Evolutionary conservation across 2,329 filamentous ascomycete species (phyloP), one percentile per base, ranked within the genome.

Genomic region (Fusarium stilboides): DNA sequence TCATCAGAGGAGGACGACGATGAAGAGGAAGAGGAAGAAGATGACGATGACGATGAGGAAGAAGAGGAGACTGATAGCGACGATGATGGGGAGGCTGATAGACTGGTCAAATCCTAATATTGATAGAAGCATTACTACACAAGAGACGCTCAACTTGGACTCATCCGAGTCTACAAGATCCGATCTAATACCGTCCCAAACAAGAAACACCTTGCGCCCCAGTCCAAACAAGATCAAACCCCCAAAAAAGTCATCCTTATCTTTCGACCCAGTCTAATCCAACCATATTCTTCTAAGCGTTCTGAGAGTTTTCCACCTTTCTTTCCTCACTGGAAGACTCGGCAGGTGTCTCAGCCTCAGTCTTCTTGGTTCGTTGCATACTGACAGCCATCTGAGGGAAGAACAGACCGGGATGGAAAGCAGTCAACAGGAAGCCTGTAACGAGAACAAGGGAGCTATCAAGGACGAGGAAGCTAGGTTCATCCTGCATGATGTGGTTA

Each of bases 401-500:
- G 67, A 84, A 80, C 44, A 86, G 57, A 14, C 86, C 87, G 0
- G 87, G 86, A 43, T 87, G 83, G 77, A 88, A 87, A 24, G 78
- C 76, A 8, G 86, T 85, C 36, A 89, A 80, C 20, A 87, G 79
- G 19, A 80, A 73, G 17, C 82, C 82, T 26, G 84, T 81, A 59
- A 89, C 77, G 26, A 87, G 75, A 54, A 88, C 79, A 76, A 88
- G 83, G 57, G 80, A 80, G 64, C 72, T 72, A 70, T 91, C 88
- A 39, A 90, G 82, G 14, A 87, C 83, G 62, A 89, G 82, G 71
- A 90, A 91, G 19, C 84, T 85, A 44, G 81, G 79, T 79, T 91
- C 81, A 76, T 90, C 84, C 69, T 88, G 86, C 87, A 91, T 90
- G 74, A 90, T 86, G 17, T 81, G 74, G 77, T 88, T 89, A 12